Percentiles rank a stretch among this genome's conserved stretches.
Conservation (phyloP, 176 grass and related monocot genomes). For the Musa beccarii region DNA sequence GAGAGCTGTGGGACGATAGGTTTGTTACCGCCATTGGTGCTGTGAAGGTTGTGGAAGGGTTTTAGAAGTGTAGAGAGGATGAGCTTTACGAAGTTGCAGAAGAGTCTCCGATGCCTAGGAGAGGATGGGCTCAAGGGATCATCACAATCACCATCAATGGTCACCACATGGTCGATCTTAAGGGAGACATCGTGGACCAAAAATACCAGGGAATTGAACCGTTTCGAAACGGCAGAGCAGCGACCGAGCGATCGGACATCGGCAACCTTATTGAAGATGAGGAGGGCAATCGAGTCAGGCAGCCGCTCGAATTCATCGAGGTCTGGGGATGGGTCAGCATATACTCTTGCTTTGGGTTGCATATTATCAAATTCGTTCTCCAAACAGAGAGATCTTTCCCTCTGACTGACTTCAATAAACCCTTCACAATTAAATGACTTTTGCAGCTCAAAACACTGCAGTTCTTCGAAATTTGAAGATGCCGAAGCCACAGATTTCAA, state of each 20-base stretch:
- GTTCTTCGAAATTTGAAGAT: neutral
- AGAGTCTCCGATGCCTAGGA: slow-evolving; percentile 45
- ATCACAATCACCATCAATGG: slow-evolving; percentile 56
- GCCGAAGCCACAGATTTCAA: neutral
- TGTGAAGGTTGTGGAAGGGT: slow-evolving; percentile 55
- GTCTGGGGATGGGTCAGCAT: slow-evolving; percentile 49
- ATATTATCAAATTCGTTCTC: slow-evolving; percentile 22
- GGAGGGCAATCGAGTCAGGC: slow-evolving; percentile 67
- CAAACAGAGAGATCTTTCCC: neutral
- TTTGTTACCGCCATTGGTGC: slow-evolving; percentile 31
- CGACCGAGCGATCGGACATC: slow-evolving; percentile 75
- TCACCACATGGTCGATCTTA: slow-evolving; percentile 71
- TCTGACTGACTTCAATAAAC: neutral
- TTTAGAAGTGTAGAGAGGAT: slow-evolving; percentile 61
- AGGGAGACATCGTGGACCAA: slow-evolving; percentile 62
- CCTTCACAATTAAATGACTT: neutral
- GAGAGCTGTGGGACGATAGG: slow-evolving; percentile 77
- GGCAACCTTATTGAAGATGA: slow-evolving; percentile 83
- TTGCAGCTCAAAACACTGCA: neutral
- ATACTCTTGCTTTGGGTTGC: slow-evolving; percentile 70
- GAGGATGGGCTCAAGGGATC: slow-evolving; percentile 50
- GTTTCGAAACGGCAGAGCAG: slow-evolving; percentile 65
- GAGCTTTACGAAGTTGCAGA: slow-evolving; percentile 73
- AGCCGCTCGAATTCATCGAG: slow-evolving; percentile 62
- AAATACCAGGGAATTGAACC: slow-evolving; percentile 52